Base-by-base conservation (phyloP, 495 filamentous ascomycete genomes). In the Penicillium steckii region DNA sequence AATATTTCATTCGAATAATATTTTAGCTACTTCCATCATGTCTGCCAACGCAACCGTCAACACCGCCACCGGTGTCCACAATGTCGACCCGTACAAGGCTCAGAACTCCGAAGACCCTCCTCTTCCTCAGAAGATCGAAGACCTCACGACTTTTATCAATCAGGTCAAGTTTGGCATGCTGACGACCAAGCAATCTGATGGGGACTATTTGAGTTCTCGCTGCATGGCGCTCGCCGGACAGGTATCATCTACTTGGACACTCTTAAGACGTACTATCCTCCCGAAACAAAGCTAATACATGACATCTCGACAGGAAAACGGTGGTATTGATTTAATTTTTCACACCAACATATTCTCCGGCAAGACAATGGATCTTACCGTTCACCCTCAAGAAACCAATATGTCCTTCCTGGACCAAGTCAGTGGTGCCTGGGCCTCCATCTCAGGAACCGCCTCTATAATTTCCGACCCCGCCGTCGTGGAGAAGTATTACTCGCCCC, bases 291-390 rank as follows among this genome's bases (percentile, higher is more conserved):
- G 6, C 23, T 22, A 43, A 46, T 30, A 49, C 30, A 50, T 10
- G 17, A 12, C 18, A 12, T n/a, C 3, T 7, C 13, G 10, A 9
- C 29, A 92, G 89, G 86, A 94, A 71, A 78, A 78, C 55, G 83
- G 85, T 56, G 87, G 86, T 61, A 80, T 95, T 44, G 91, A 96
- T 68, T 83, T 95, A 41, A 79, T 95, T 70, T 96, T 97, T 81
- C 86, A 94, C 75, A 90, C 91, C 57, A 96, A 96, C 76, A 90
- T 90, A 52, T 89, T 94, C 67, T 91, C 89, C 29, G 88, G 89
- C 69, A 96, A 97, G 75, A 92, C 90, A 10, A 80, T 89, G 70
- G 91, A 96, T 64, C 80, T 97, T 13, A 71, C 78, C 41, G 71
- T 73, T 15, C 87, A 96, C 73, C 78, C 84, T 0, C 55, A 64